A percentile compares a stretch with the other conserved stretches of the same genome.
Evolutionary conservation across 2,329 filamentous ascomycete species (phyloP).

Genomic region (Alternaria viburni): DNA sequence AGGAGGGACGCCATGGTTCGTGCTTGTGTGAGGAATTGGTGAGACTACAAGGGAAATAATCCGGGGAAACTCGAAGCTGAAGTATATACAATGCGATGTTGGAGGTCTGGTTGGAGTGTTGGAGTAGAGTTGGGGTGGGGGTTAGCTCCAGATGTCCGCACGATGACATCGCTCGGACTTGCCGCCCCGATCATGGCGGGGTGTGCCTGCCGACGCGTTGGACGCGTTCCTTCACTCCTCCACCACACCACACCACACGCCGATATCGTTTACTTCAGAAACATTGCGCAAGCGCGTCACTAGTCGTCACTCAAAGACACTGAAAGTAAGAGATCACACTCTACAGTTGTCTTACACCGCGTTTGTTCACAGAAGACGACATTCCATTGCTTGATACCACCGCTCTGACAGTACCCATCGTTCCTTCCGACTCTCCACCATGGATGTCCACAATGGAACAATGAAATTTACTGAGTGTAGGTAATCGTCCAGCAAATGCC

Average conservation of each 20-base stretch:
- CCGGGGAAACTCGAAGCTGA: not conserved
- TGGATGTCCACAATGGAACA: not conserved
- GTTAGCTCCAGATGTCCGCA: not conserved
- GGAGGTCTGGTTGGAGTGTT: slow-evolving; percentile 6
- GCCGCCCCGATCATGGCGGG: slow-evolving; percentile 3
- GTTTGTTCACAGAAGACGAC: not conserved
- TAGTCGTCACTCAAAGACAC: not conserved
- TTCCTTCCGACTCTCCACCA: not conserved
- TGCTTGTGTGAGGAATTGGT: not conserved
- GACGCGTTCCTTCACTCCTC: not conserved
- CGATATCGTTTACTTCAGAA: not conserved
- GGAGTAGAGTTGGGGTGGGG: slow-evolving; percentile 9
- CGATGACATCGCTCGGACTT: slow-evolving; percentile 7
- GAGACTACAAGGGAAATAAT: not conserved
- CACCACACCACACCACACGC: not conserved
- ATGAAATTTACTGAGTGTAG: too few species aligned
- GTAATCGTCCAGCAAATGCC: too few species aligned
- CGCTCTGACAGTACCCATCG: fast-evolving
- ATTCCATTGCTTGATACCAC: not conserved
- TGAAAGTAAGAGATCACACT: fast-evolving
- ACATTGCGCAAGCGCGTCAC: not conserved
- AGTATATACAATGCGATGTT: not conserved
- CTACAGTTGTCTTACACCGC: fast-evolving
- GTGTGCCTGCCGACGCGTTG: slow-evolving; percentile 2
- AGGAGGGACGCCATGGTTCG: slow-evolving; percentile 37